Conservation (phyloP, 345 rosid species). For the Gossypium anomalum region DNA sequence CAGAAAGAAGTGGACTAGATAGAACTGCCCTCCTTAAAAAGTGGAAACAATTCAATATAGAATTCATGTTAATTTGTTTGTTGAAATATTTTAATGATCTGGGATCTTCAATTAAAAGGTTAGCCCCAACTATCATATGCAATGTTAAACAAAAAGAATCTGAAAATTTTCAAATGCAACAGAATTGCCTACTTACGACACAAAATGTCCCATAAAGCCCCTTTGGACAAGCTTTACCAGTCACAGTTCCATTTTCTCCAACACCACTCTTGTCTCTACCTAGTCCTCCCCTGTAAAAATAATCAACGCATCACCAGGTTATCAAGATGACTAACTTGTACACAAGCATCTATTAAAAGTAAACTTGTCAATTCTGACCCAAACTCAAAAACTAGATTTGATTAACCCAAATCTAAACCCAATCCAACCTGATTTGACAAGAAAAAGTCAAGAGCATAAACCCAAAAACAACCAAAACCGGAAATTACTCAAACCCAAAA, state of each 20-base stretch:
- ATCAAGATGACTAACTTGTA: not conserved
- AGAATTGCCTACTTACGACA: conserved; percentile 38
- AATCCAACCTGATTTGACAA: too few species aligned
- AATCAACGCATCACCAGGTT: conserved; percentile 5
- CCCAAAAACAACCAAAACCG: too few species aligned
- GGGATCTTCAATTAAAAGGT: not conserved
- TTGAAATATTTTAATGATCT: not conserved
- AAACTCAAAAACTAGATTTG: too few species aligned
- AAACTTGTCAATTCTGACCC: too few species aligned
- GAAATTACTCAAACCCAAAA: too few species aligned
- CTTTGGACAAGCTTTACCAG: conserved; percentile 87
- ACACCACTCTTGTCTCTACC: conserved; percentile 45
- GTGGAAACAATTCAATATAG: not conserved
- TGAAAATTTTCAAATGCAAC: not conserved
- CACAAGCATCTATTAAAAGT: not conserved
- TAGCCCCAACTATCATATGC: not conserved
- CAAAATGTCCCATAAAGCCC: conserved; percentile 94
- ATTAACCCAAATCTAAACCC: too few species aligned
- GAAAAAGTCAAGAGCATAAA: too few species aligned
- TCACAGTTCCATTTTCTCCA: conserved; percentile 83
- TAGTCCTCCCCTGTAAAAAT: conserved; percentile 66
- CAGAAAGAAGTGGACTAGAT: not conserved
- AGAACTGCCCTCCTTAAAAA: not conserved
- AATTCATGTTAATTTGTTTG: not conserved
- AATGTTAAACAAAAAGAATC: not conserved